Conservation (phyloP, 31 red algal species). For the Asparagopsis taxiformis region DNA sequence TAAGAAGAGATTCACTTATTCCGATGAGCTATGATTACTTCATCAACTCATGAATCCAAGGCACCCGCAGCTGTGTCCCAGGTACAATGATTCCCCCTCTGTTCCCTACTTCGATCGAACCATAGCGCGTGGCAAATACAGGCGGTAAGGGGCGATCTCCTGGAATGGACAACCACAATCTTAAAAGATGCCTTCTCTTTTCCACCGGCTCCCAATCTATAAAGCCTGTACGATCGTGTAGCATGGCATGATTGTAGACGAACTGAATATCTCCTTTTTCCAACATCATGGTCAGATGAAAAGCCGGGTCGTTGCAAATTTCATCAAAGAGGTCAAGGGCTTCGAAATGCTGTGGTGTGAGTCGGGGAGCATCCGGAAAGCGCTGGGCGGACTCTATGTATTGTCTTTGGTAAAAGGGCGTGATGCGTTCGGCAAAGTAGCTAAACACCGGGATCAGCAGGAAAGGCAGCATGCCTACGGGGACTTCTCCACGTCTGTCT, state of each 20-base stretch:
- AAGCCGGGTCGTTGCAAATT: background rate
- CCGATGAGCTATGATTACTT: too few species aligned
- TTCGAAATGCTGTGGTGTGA: background rate
- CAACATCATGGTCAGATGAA: conserved; percentile 1
- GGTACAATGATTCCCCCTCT: too few species aligned
- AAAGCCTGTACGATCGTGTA: conserved; percentile 9
- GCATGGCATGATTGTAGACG: conserved; percentile 11
- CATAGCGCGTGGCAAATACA: too few species aligned
- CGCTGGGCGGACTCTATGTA: conserved; percentile 10
- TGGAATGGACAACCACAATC: conserved; percentile 4
- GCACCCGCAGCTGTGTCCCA: too few species aligned
- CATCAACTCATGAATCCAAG: too few species aligned
- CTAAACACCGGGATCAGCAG: conserved; percentile 7
- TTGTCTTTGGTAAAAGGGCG: conserved; percentile 5
- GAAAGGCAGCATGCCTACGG: background rate
- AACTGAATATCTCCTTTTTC: conserved; percentile 18
- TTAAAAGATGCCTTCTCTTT: background rate
- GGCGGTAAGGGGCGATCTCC: too few species aligned
- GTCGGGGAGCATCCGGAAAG: background rate
- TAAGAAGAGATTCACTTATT: too few species aligned
- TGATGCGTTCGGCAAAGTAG: background rate
- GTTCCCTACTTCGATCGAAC: too few species aligned
- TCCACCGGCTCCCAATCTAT: background rate
- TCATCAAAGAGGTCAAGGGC: conserved; percentile 10
- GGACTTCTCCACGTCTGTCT: conserved; percentile 6